Evolutionary conservation across 306 rosid genomes (phyloP), one percentile per base, ranked within the genome.

Genomic region (Ormosia emarginata): DNA sequence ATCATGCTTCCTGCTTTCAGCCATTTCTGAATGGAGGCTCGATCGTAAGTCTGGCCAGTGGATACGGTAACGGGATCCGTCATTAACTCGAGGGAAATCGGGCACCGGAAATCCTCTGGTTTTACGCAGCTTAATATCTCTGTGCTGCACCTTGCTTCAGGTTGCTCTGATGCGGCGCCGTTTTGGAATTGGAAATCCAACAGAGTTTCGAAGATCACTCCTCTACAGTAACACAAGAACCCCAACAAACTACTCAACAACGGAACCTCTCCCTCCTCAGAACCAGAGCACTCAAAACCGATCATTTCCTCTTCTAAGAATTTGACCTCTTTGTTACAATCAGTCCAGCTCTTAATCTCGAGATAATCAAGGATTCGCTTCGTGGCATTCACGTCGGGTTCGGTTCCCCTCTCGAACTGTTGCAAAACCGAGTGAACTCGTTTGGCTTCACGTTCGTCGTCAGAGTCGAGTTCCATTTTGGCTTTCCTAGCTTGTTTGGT

Each of bases 11-110:
- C 98, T 4, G 90, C 90, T 58, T 82, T 75, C 3, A 95, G 86
- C 98, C 98, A 95, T 90, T 87, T 91, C 5, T 87, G 59, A 82
- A 95, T 95, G 12, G 97, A 91, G 52, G 71, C 50, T 10, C 98
- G 89, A 59, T 95, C 98, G n/a, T 91, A 95, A 37, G 98, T 95
- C 50, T 95, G 98, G 3, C 98, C 98, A 0, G 98, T 95, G 3
- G 95, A 88, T 1, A 95, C 85, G 2, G 97, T 95, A 2, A 95
- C 98, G 3, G 98, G 98, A 29, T 95, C 98, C 2, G 82, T 85
- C 98, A 95, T 93, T 15, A 89, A 32, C 64, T 92, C 98, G 0
- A 95, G 90, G 0, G 98, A 91, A 76, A 95, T 93, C 3, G 98
- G 98, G 67, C 98, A 93, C 4, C 92, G 88, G 4, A 95, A 91